Evolutionary conservation across 2,329 filamentous ascomycete species (phyloP).

Genomic region (Lachnellula hyalina): DNA sequence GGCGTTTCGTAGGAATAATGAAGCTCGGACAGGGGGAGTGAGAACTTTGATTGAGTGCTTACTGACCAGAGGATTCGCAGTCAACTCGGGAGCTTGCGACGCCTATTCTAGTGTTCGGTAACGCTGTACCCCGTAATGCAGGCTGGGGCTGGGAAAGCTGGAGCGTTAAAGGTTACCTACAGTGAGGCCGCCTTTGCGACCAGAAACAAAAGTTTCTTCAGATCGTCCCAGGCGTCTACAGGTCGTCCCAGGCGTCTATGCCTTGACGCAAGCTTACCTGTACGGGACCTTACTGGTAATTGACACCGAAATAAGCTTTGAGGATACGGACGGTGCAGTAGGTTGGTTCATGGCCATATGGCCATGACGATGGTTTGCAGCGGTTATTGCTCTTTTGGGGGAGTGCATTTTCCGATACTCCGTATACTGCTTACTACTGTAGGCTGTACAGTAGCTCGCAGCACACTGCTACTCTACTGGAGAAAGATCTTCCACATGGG

Average conservation of each 20-base stretch:
- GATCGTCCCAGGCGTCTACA: constrained; percentile 1
- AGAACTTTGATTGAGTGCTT: not conserved
- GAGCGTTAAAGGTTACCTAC: too few species aligned
- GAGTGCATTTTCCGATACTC: not conserved
- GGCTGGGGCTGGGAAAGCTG: too few species aligned
- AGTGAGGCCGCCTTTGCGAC: not conserved
- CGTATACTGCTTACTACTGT: not conserved
- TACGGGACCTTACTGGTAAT: not conserved
- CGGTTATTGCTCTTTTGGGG: not conserved
- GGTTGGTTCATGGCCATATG: constrained; percentile 3
- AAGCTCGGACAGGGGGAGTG: not conserved
- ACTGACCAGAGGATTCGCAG: not conserved
- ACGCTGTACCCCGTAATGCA: not conserved
- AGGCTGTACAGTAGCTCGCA: too few species aligned
- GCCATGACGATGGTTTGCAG: constrained; percentile 10
- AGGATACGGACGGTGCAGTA: not conserved
- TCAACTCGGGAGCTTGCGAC: not conserved
- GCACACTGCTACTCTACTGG: not conserved
- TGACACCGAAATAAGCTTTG: not conserved
- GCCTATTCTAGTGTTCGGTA: not conserved
- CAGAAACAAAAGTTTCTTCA: not conserved
- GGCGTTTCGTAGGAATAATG: not conserved
- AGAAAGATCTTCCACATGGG: not conserved
- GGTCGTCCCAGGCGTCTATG: constrained; percentile 1
- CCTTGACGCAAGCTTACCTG: not conserved